A percentile compares a stretch with the other conserved stretches of the same genome.
These are phyloP conservation scores for Tricholoma sp. DNA, from an alignment of 768 basidiomycete genomes.

Conservation along the genomic window DNA sequence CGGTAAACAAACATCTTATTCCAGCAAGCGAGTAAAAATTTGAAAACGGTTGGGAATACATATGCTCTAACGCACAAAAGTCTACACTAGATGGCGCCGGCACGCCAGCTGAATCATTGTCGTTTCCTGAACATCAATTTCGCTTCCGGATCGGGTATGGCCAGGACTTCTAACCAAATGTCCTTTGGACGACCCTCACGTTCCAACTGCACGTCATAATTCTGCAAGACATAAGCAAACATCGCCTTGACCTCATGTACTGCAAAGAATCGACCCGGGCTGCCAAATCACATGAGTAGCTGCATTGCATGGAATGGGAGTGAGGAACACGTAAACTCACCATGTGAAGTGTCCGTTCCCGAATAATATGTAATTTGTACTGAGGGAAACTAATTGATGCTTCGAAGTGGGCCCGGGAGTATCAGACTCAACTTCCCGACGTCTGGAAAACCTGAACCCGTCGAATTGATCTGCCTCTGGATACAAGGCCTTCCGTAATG, in stretches of 20 bases:
- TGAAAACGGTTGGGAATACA: no score
- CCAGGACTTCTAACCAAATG: constrained; percentile 5
- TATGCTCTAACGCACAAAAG: no score
- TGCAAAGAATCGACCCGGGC: constrained; percentile 40
- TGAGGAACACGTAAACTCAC: constrained; percentile 18
- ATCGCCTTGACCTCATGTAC: constrained; percentile 33
- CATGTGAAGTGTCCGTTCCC: constrained; percentile 3
- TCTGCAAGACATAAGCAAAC: constrained; percentile 29
- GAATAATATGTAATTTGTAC: neutral
- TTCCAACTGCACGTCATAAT: constrained; percentile 31
- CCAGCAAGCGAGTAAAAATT: no score
- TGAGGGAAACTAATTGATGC: neutral
- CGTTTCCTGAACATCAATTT: constrained; percentile 10
- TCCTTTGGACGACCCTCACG: constrained; percentile 5
- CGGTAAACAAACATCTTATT: no score
- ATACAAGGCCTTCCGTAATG: neutral
- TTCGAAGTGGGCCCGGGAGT: neutral
- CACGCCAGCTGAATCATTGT: no score
- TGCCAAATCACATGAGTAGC: constrained; percentile 2
- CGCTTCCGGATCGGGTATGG: constrained; percentile 8
- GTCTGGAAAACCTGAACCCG: neutral
- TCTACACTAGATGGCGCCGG: no score
- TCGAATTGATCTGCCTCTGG: neutral
- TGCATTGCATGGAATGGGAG: neutral
- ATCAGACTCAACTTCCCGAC: neutral